Evolutionary conservation across 495 filamentous ascomycete genomes (phyloP).

Genomic region (Xylaria palmicola): DNA sequence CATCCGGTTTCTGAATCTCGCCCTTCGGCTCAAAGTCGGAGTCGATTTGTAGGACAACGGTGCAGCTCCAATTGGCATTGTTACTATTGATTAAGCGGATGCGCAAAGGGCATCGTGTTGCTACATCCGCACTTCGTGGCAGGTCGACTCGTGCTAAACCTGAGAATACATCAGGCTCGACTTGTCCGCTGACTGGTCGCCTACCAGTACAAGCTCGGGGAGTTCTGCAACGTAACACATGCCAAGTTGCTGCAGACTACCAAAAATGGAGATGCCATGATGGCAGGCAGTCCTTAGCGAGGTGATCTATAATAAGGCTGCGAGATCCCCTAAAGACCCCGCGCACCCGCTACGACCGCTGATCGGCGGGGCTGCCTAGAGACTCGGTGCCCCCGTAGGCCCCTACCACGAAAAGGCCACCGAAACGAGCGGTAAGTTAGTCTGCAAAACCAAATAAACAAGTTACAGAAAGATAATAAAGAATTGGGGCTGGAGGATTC

Average conservation of each 20-base stretch:
- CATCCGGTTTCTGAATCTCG: conserved; percentile 36
- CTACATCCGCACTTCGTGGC: conserved; percentile 65
- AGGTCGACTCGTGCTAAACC: conserved; percentile 76
- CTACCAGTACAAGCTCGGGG: conserved; percentile 77
- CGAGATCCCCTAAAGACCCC: too few species aligned
- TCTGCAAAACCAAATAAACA: too few species aligned
- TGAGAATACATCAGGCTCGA: conserved; percentile 76
- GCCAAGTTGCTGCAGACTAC: conserved; percentile 45
- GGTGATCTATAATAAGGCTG: too few species aligned
- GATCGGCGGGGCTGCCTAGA: too few species aligned
- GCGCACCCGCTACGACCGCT: too few species aligned
- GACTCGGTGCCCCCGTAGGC: too few species aligned
- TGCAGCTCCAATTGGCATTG: conserved; percentile 52
- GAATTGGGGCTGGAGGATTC: too few species aligned
- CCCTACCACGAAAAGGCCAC: too few species aligned
- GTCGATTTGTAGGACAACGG: conserved; percentile 57
- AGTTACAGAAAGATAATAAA: too few species aligned
- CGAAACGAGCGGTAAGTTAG: too few species aligned
- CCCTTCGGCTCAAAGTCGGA: conserved; percentile 46
- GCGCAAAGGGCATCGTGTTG: conserved; percentile 74
- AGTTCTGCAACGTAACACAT: conserved; percentile 58
- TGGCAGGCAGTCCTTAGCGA: too few species aligned
- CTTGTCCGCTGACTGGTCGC: conserved; percentile 81
- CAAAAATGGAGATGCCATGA: too few species aligned
- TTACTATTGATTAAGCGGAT: conserved; percentile 62